These are phyloP conservation scores for Cucumis melo DNA, from an alignment of 306 rosid species.

Conservation along the genomic window DNA sequence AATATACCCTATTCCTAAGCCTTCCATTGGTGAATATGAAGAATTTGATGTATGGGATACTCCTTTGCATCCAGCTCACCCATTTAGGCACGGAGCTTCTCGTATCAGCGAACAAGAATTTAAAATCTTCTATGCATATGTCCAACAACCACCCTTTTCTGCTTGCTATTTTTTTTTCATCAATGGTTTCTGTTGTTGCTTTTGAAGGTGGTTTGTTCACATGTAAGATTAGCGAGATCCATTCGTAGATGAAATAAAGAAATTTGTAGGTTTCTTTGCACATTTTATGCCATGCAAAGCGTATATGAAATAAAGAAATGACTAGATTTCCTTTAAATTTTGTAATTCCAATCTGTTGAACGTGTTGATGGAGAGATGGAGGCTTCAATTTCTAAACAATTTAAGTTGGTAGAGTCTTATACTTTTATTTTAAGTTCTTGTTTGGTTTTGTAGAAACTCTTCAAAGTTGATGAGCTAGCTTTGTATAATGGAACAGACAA, in stretches of 20 bases:
- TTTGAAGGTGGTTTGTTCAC: neutral
- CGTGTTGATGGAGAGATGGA: neutral
- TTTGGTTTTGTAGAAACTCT: conserved; percentile 45
- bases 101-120: neutral
- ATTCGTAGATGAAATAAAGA: neutral
- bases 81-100: neutral
- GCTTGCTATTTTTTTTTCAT: neutral
- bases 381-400: neutral
- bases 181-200: neutral
- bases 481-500: conserved; percentile 74
- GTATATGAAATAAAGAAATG: neutral
- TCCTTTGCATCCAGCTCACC: neutral
- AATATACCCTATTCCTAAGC: neutral
- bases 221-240: neutral
- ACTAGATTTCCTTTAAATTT: neutral
- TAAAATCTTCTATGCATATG: neutral
- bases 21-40: neutral
- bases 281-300: neutral
- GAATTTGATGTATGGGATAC: neutral
- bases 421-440: conserved; percentile 1
- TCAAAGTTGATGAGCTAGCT: conserved; percentile 54
- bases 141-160: neutral
- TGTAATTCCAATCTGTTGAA: neutral
- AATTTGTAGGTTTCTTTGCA: neutral
- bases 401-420: conserved; percentile 8